Percentiles rank a stretch among this genome's conserved stretches.
Evolutionary conservation across 371 early-diverging fungal genomes (phyloP).

Genomic region (Mortierella sp.): DNA sequence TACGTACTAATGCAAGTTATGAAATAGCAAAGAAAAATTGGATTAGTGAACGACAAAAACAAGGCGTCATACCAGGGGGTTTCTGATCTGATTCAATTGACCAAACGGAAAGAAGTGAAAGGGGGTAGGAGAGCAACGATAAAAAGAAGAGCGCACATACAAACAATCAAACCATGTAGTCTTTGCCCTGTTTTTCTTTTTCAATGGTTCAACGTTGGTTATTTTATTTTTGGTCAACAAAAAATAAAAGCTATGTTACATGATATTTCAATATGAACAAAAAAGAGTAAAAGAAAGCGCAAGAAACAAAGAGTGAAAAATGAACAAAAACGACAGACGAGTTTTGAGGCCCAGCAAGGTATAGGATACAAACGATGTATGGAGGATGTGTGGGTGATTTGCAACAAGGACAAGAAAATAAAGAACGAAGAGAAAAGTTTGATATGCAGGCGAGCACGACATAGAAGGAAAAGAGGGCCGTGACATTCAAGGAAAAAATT

Average conservation of each 20-base stretch:
- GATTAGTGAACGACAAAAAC: too few species aligned
- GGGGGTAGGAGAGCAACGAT: too few species aligned
- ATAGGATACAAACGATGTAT: slow-evolving; percentile 5
- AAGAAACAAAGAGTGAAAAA: neutral
- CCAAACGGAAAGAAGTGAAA: too few species aligned
- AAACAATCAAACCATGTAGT: too few species aligned
- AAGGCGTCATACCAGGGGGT: too few species aligned
- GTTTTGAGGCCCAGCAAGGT: neutral
- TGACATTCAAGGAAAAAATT: slow-evolving; percentile 1
- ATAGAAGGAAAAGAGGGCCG: neutral
- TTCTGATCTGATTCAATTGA: too few species aligned
- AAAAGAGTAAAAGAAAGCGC: neutral
- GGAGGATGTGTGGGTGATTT: neutral
- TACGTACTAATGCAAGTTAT: too few species aligned
- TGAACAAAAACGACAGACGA: neutral
- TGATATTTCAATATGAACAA: neutral
- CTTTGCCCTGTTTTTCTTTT: neutral
- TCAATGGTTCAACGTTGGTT: neutral
- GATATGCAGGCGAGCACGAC: neutral
- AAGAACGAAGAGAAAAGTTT: neutral
- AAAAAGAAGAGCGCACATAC: neutral
- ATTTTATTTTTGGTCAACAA: slow-evolving; percentile 9
- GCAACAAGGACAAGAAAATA: neutral
- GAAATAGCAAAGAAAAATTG: too few species aligned
- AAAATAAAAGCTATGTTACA: slow-evolving; percentile 3